Evolutionary conservation across 345 rosid genomes (phyloP).

Genomic region (Carallia pectinifolia): DNA sequence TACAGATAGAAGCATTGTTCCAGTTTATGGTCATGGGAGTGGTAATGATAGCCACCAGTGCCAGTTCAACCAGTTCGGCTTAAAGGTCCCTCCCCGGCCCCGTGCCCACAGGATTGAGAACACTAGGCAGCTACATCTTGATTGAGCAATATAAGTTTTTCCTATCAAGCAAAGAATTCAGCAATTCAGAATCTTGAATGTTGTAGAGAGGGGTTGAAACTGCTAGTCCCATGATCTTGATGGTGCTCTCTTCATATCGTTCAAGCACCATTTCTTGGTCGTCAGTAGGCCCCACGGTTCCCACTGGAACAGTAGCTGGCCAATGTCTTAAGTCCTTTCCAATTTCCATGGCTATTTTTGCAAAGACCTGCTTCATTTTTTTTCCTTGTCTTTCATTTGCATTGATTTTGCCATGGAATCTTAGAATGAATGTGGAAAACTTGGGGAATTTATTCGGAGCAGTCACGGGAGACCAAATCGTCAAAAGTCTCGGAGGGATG

Average conservation of each 20-base stretch:
- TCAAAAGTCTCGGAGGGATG: slow-evolving; percentile 21
- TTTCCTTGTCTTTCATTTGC: slow-evolving; percentile 34
- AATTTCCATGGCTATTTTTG: slow-evolving; percentile 26
- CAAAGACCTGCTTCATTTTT: slow-evolving; percentile 34
- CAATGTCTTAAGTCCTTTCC: slow-evolving; percentile 20
- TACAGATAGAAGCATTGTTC: slow-evolving; percentile 44
- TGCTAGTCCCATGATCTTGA: too few relatives aligned
- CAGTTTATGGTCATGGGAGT: slow-evolving; percentile 53
- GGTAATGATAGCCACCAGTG: slow-evolving; percentile 13
- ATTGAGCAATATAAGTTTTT: slow-evolving; percentile 16
- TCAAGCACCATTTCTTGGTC: too few relatives aligned
- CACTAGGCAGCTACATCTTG: slow-evolving; percentile 43
- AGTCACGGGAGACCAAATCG: slow-evolving; percentile 28
- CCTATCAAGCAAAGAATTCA: neutral
- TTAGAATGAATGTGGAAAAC: slow-evolving; percentile 34
- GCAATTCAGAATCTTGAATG: too few relatives aligned
- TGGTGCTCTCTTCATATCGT: neutral
- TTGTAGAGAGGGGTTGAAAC: too few relatives aligned
- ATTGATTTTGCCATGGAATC: slow-evolving; percentile 41
- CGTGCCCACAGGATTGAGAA: slow-evolving; percentile 52
- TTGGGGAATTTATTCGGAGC: slow-evolving; percentile 35
- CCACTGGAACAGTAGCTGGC: slow-evolving; percentile 8
- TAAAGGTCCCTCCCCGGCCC: slow-evolving; percentile 56
- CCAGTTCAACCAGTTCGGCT: slow-evolving; percentile 34
- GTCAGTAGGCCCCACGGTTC: neutral